Base-by-base conservation (phyloP, 2,329 filamentous ascomycete genomes). In the Helicocarpus griseus region DNA sequence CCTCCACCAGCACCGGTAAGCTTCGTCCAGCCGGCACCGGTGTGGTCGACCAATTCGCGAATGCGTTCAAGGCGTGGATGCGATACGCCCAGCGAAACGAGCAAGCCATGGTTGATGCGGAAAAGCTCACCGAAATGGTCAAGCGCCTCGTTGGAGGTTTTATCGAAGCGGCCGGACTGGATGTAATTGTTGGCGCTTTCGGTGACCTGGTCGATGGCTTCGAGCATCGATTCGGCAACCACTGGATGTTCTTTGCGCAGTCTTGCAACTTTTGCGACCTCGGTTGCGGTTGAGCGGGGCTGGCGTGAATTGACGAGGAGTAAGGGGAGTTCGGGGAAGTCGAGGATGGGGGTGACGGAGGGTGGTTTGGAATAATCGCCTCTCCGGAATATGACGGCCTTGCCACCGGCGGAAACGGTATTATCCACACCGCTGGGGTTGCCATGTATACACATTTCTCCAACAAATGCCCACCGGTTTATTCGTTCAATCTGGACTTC, bases 371-470 rank as follows among this genome's bases (percentile, higher is more conserved):
- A 75, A 67, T 90, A 88, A 65, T 94, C 86, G 48, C 75, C 79
- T 49, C 90, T 80, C 62, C 91, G 85, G 72, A 95, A 98, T 2
- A 97, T 76, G 1, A 98, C 89, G 0, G 90, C 93, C 71, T 95
- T 96, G 52, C 93, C 93, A 62, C 94, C 87, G 11, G 90, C 87
- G 11, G 91, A 80, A 26, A 98, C 91, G 2, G 93, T 98, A 69
- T 98, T 98, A 71, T 98, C 93, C 40, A 98, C 88, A 0, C 93
- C 93, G 0, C 89, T 95, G 0, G 93, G 93, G 63, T 95, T 97
- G 35, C 91, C 93, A 65, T 98, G 93, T 56, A 97, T 96, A 70
- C 89, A 93, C 82, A 97, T 86, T 68, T 98, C 93, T 22, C 86
- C 86, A 0, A 98, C 93, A 68, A 96, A 97, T 0, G 93, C 90